Evolutionary conservation across 495 filamentous ascomycete genomes (phyloP).

Genomic region (Immersiella caudata): DNA sequence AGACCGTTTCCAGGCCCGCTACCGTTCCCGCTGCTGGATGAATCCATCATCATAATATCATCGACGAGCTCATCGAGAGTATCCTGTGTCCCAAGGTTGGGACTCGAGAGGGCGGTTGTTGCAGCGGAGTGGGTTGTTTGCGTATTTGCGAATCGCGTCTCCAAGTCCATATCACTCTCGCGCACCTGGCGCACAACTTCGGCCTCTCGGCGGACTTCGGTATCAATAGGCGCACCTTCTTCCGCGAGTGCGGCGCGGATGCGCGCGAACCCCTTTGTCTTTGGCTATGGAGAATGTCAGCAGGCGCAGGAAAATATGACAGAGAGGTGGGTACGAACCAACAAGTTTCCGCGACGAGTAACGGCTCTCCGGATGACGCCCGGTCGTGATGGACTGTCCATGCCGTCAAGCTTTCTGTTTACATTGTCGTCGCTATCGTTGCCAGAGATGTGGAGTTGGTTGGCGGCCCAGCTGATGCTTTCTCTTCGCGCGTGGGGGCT

Average conservation of each 20-base stretch:
- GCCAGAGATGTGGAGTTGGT: slow-evolving; percentile 83
- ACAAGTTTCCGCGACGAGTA: slow-evolving; percentile 81
- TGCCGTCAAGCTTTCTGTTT: slow-evolving; percentile 49
- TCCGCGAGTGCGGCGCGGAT: slow-evolving; percentile 88
- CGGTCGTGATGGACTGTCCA: slow-evolving; percentile 47
- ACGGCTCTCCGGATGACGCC: slow-evolving; percentile 71
- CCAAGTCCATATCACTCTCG: slow-evolving; percentile 65
- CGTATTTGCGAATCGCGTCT: slow-evolving; percentile 36
- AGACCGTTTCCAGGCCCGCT: slow-evolving; percentile 19
- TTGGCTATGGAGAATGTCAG: slow-evolving; percentile 58
- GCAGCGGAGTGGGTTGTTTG: slow-evolving; percentile 40
- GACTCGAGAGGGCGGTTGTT: slow-evolving; percentile 57
- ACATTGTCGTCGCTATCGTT: slow-evolving; percentile 77
- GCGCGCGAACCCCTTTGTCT: slow-evolving; percentile 91
- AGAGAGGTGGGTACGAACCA: slow-evolving; percentile 60
- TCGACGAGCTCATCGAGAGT: slow-evolving; percentile 62
- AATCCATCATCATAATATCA: slow-evolving; percentile 62
- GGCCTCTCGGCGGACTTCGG: slow-evolving; percentile 86
- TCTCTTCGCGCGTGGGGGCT: slow-evolving; percentile 66
- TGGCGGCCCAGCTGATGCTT: slow-evolving; percentile 83
- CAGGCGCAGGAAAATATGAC: background rate
- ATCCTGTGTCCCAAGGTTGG: slow-evolving; percentile 48
- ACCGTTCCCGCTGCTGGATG: slow-evolving; percentile 32
- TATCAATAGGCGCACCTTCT: slow-evolving; percentile 83
- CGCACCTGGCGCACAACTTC: slow-evolving; percentile 93